phyloP scores from a whole-genome alignment of 768 basidiomycete genomes.

The Hebeloma cylindrosporum region DNA sequence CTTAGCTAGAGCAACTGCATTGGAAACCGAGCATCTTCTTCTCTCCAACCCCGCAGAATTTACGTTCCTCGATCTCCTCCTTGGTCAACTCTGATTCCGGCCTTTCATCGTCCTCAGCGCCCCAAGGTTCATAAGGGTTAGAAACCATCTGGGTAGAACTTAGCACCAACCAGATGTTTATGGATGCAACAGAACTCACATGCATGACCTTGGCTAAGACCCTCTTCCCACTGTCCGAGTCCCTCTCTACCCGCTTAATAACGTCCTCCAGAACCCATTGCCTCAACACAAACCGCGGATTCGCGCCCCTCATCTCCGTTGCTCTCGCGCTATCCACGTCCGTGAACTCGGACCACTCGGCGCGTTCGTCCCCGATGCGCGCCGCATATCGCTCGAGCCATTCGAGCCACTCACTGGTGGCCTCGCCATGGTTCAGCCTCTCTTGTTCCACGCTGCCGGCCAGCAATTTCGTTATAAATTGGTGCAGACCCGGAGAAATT shows the following conservation, averaged over 20 bases:
- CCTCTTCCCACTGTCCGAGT: constrained; percentile 60
- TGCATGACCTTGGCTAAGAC: constrained; percentile 80
- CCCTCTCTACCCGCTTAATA: constrained; percentile 71
- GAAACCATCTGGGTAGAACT: constrained; percentile 68
- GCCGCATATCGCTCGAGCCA: constrained; percentile 68
- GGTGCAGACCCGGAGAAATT: constrained; percentile 30
- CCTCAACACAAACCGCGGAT: constrained; percentile 89
- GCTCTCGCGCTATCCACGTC: constrained; percentile 49
- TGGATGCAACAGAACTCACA: constrained; percentile 43
- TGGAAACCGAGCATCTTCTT: constrained; percentile 83
- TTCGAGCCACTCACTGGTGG: constrained; percentile 49
- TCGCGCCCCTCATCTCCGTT: constrained; percentile 54
- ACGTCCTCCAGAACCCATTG: constrained; percentile 98
- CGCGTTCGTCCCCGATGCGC: constrained; percentile 55
- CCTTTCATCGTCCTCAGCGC: constrained; percentile 59
- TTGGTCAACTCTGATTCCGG: constrained; percentile 48
- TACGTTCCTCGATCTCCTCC: constrained; percentile 67
- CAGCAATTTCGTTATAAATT: constrained; percentile 47
- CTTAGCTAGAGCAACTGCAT: constrained; percentile 88
- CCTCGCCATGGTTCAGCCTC: constrained; percentile 42
- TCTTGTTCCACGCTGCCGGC: constrained; percentile 46
- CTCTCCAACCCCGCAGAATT: constrained; percentile 78
- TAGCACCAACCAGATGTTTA: neutral
- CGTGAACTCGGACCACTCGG: constrained; percentile 42
- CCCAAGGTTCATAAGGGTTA: constrained; percentile 85